phyloP scores from a whole-genome alignment of 1,139 yeast species.

The Pneumocystis murina region DNA sequence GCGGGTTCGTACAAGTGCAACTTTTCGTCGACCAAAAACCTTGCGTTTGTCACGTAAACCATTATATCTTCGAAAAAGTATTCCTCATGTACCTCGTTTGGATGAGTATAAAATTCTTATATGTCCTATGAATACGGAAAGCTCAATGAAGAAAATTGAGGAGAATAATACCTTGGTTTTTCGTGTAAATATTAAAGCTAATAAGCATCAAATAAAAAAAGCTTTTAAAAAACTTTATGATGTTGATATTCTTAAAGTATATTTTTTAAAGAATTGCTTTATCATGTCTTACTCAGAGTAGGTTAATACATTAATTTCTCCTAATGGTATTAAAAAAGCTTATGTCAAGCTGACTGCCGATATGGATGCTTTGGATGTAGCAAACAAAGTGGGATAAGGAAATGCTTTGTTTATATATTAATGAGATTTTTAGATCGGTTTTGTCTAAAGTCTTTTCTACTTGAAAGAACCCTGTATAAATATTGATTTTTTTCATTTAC shows the following conservation, averaged over 20 bases:
- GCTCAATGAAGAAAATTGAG: slow-evolving; percentile 99
- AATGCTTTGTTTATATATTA: slow-evolving; percentile 42
- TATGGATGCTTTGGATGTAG: slow-evolving; percentile 98
- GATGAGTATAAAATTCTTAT: slow-evolving; percentile 92
- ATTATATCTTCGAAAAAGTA: slow-evolving; percentile 88
- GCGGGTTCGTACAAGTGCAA: slow-evolving; percentile 88
- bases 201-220: slow-evolving; percentile 95
- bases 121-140: slow-evolving; percentile 94
- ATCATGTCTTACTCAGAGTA: no score
- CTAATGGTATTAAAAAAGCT: slow-evolving; percentile 99
- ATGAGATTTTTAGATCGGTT: slow-evolving; percentile 7
- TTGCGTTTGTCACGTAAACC: slow-evolving; percentile 87
- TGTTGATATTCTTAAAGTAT: slow-evolving; percentile 65
- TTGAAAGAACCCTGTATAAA: no score
- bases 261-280: slow-evolving; percentile 53
- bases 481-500: no score
- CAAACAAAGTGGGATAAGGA: slow-evolving; percentile 46
- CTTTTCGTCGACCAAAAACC: slow-evolving; percentile 97
- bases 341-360: slow-evolving; percentile 98
- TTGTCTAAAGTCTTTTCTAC: slow-evolving; percentile 5
- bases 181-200: slow-evolving; percentile 92
- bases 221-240: slow-evolving; percentile 98
- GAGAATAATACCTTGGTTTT: slow-evolving; percentile 98
- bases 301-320: slow-evolving; percentile 21
- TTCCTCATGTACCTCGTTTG: slow-evolving; percentile 93